These are phyloP conservation scores for Globisporangium barbulae DNA, from an alignment of 352 stramenopile species.

Conservation along the genomic window DNA sequence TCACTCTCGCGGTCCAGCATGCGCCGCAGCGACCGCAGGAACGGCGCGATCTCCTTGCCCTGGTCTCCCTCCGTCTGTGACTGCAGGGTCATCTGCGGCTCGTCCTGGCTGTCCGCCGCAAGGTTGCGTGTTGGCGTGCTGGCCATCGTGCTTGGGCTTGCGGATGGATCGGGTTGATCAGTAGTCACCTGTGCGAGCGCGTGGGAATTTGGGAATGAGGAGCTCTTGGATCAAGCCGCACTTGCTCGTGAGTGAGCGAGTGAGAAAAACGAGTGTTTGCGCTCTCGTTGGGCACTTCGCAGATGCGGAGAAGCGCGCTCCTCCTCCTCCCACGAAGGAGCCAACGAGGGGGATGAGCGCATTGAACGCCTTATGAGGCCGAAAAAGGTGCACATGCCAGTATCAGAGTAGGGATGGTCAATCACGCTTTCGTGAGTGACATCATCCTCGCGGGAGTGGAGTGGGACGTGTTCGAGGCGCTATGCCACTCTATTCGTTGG, in stretches of 20 bases:
- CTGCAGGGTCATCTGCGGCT: conserved; percentile 1
- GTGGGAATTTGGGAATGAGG: conserved; percentile 11
- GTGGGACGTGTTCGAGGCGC: not conserved
- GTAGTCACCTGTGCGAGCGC: not conserved
- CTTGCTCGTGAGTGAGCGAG: not conserved
- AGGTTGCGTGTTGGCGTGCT: not conserved
- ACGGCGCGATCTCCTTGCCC: conserved; percentile 55
- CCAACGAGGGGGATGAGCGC: not conserved
- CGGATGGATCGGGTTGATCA: not conserved
- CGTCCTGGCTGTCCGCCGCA: not conserved
- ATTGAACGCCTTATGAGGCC: conserved; percentile 2
- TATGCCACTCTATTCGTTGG: conserved; percentile 20
- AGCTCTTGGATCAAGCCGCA: not conserved
- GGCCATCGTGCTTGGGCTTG: not conserved
- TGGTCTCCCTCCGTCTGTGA: conserved; percentile 9
- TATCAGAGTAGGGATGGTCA: not conserved
- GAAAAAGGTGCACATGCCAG: conserved; percentile 4
- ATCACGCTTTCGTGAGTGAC: not conserved
- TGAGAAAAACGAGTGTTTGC: conserved; percentile 10
- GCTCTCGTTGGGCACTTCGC: conserved; percentile 2
- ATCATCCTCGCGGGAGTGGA: not conserved
- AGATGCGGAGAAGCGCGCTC: not conserved
- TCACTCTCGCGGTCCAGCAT: conserved; percentile 62
- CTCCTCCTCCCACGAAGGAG: not conserved
- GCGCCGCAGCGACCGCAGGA: conserved; percentile 46